Evolutionary conservation across 768 basidiomycete genomes (phyloP).

Genomic region (Tricholomella constricta): DNA sequence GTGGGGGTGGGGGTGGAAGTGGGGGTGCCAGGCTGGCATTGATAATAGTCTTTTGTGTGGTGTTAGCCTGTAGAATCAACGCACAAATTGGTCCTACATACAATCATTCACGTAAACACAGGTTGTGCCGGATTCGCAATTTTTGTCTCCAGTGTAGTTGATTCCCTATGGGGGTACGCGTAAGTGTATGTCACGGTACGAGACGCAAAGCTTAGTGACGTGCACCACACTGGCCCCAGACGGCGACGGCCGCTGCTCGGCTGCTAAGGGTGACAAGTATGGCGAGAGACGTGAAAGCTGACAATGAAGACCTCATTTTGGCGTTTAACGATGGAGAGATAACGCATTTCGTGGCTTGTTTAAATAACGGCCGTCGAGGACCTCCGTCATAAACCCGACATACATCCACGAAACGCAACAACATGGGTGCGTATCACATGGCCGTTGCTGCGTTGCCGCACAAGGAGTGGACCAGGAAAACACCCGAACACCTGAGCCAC

Average conservation of each 20-base stretch:
- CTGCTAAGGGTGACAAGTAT: conserved; percentile 29
- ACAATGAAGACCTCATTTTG: conserved; percentile 31
- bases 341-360: neutral
- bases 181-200: neutral
- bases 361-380: conserved; percentile 11
- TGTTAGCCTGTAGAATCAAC: neutral
- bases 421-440: conserved; percentile 20
- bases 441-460: neutral
- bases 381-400: conserved; percentile 33
- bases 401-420: conserved; percentile 22
- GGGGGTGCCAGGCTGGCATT: conserved; percentile 40
- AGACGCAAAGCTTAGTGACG: conserved; percentile 16
- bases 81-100: conserved; percentile 23
- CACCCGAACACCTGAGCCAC: neutral
- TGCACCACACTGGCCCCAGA: conserved; percentile 57
- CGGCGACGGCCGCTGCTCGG: conserved; percentile 35
- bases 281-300: conserved; percentile 34
- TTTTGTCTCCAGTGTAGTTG: conserved; percentile 43
- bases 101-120: conserved; percentile 47
- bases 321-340: neutral
- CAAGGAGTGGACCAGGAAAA: neutral
- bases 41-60: conserved; percentile 42
- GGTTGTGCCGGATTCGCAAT: conserved; percentile 44
- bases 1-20: conserved; percentile 18
- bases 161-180: conserved; percentile 31